Conservation (phyloP, 768 basidiomycete species). For the Podaxis pistillaris region DNA sequence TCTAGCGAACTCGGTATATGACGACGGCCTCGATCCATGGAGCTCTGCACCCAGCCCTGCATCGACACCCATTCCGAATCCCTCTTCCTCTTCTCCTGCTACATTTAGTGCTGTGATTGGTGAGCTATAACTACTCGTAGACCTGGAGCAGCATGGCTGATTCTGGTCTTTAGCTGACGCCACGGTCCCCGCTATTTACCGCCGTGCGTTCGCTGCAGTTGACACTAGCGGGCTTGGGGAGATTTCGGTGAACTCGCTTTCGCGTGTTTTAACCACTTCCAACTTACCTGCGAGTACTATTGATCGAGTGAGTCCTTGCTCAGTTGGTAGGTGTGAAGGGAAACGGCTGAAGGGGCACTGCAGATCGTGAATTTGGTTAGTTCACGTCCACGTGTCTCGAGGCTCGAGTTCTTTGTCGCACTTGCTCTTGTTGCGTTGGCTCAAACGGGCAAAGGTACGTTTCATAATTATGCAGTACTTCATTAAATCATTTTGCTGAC, state of each 20-base stretch:
- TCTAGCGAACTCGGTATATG: constrained; percentile 69
- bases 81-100: constrained; percentile 32
- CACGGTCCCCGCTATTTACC: constrained; percentile 76
- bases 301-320: constrained; percentile 58
- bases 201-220: constrained; percentile 67
- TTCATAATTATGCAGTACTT: not conserved
- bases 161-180: constrained; percentile 58
- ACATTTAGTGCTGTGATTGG: constrained; percentile 73
- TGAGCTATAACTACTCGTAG: constrained; percentile 25
- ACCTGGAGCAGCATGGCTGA: not conserved
- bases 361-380: constrained; percentile 92
- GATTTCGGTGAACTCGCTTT: constrained; percentile 78
- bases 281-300: constrained; percentile 77
- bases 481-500: not conserved
- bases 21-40: constrained; percentile 82
- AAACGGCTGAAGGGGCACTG: not conserved
- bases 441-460: constrained; percentile 74
- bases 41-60: constrained; percentile 72
- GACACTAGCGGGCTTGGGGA: constrained; percentile 74
- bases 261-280: constrained; percentile 77
- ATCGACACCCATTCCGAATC: constrained; percentile 55
- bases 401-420: constrained; percentile 89
- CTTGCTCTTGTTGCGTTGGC: constrained; percentile 85
- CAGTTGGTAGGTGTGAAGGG: not conserved
- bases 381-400: constrained; percentile 76